phyloP scores from a whole-genome alignment of 495 filamentous ascomycete species.

The Staphylotrichum longicolle region DNA sequence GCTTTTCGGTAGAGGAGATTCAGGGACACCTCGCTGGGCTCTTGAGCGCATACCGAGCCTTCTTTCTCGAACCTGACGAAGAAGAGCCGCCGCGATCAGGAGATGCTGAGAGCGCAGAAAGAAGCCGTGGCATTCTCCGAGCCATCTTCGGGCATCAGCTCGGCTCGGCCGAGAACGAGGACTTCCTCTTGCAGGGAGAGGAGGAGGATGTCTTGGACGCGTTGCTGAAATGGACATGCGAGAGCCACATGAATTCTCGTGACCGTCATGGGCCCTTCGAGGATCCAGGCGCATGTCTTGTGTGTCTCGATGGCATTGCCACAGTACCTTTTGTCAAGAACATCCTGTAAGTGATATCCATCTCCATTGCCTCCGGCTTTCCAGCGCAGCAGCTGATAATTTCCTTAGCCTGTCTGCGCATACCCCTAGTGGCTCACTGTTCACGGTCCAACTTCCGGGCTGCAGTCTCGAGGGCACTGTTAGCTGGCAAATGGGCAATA shows the following conservation, averaged over 20 bases:
- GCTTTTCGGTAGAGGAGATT: slow-evolving; percentile 30
- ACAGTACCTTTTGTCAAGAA: slow-evolving; percentile 20
- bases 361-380: not conserved
- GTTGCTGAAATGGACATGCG: slow-evolving; percentile 21
- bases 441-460: slow-evolving; percentile 10
- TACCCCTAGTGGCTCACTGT: not conserved
- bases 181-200: slow-evolving; percentile 23
- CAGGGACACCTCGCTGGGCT: slow-evolving; percentile 28
- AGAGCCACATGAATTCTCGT: slow-evolving; percentile 1
- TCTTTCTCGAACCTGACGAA: slow-evolving; percentile 21
- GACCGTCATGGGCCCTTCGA: slow-evolving; percentile 12
- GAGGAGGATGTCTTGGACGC: slow-evolving; percentile 27
- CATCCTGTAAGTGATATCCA: slow-evolving; percentile 21
- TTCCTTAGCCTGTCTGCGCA: not conserved
- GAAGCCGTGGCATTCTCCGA: slow-evolving; percentile 24
- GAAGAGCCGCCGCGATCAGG: not conserved
- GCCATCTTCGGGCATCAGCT: slow-evolving; percentile 25
- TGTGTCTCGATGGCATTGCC: slow-evolving; percentile 12
- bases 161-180: slow-evolving; percentile 18
- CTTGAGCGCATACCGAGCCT: slow-evolving; percentile 28
- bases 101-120: slow-evolving; percentile 9
- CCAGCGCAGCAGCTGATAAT: not conserved
- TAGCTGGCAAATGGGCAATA: slow-evolving; percentile 18
- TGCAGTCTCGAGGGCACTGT: slow-evolving; percentile 3
- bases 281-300: slow-evolving; percentile 13